These are phyloP conservation scores for Podospora comata DNA, from an alignment of 495 filamentous ascomycete species.

Conservation along the genomic window DNA sequence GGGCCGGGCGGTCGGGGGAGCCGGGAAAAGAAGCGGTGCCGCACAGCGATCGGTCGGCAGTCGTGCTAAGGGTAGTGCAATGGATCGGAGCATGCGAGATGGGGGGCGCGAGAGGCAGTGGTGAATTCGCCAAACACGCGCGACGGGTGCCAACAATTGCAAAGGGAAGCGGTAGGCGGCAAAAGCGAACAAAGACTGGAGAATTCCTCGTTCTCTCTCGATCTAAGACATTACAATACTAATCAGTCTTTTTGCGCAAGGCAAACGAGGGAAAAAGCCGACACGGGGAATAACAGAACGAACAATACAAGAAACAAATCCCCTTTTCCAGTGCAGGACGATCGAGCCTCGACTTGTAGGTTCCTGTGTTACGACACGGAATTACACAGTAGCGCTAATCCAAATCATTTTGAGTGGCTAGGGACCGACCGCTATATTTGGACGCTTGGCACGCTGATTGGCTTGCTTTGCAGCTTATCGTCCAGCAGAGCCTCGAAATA, in stretches of 20 bases:
- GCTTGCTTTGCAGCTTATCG: not conserved
- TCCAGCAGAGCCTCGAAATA: no score
- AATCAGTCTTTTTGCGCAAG: slow-evolving; percentile 1
- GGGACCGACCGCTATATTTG: slow-evolving; percentile 11
- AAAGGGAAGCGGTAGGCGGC: slow-evolving; percentile 5
- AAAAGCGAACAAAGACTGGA: slow-evolving; percentile 10
- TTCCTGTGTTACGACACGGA: slow-evolving; percentile 10
- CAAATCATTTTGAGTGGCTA: slow-evolving; percentile 12
- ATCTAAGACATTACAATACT: slow-evolving; percentile 20
- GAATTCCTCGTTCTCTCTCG: slow-evolving; percentile 3
- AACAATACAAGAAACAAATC: not conserved
- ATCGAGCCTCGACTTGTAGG: not conserved
- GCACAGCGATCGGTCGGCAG: not conserved
- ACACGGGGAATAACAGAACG: not conserved
- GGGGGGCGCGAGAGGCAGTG: not conserved
- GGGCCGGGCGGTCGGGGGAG: not conserved
- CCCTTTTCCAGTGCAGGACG: slow-evolving; percentile 1
- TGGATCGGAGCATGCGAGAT: not conserved
- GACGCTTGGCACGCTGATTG: slow-evolving; percentile 9
- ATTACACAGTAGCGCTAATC: slow-evolving; percentile 14
- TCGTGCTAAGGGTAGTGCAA: not conserved
- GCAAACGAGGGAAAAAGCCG: slow-evolving; percentile 4
- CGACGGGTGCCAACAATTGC: slow-evolving; percentile 1
- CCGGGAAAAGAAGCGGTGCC: not conserved
- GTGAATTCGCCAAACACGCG: not conserved